phyloP scores from a whole-genome alignment of 257 asterid genomes.

The Solanum stenotomum region DNA sequence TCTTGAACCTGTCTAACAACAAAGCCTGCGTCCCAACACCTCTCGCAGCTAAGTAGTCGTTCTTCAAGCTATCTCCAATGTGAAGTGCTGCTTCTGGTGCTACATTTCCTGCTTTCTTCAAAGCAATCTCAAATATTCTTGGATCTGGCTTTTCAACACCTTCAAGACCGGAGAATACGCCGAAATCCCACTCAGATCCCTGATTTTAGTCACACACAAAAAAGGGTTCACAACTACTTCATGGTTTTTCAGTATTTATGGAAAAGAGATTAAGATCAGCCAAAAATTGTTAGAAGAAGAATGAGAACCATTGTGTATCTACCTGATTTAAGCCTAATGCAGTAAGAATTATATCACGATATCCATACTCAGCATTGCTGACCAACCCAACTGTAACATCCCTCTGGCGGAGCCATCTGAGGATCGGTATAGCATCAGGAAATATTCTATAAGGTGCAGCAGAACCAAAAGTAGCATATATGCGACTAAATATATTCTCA shows the following conservation, averaged over 20 bases:
- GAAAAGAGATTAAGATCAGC: neutral
- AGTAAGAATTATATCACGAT: slow-evolving; percentile 86
- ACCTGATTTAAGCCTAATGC: slow-evolving; percentile 84
- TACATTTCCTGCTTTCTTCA: slow-evolving; percentile 78
- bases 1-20: slow-evolving; percentile 67
- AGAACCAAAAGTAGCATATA: slow-evolving; percentile 89
- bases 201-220: slow-evolving; percentile 10
- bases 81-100: slow-evolving; percentile 78
- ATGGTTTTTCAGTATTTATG: neutral
- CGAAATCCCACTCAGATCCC: slow-evolving; percentile 99
- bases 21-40: slow-evolving; percentile 77
- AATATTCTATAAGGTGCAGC: slow-evolving; percentile 76
- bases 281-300: neutral
- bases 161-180: slow-evolving; percentile 93
- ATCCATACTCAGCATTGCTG: slow-evolving; percentile 93
- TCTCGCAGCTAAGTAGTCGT: slow-evolving; percentile 77
- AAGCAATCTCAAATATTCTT: slow-evolving; percentile 63
- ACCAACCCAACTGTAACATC: slow-evolving; percentile 74
- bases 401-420: slow-evolving; percentile 63
- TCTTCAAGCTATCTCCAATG: slow-evolving; percentile 86
- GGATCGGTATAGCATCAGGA: slow-evolving; percentile 77
- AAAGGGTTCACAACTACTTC: neutral
- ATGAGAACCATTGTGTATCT: neutral
- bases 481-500: slow-evolving; percentile 75
- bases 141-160: slow-evolving; percentile 95